These are phyloP conservation scores for Panicum hallii DNA, from an alignment of 202 grass and related monocot genomes.

Conservation along the genomic window DNA sequence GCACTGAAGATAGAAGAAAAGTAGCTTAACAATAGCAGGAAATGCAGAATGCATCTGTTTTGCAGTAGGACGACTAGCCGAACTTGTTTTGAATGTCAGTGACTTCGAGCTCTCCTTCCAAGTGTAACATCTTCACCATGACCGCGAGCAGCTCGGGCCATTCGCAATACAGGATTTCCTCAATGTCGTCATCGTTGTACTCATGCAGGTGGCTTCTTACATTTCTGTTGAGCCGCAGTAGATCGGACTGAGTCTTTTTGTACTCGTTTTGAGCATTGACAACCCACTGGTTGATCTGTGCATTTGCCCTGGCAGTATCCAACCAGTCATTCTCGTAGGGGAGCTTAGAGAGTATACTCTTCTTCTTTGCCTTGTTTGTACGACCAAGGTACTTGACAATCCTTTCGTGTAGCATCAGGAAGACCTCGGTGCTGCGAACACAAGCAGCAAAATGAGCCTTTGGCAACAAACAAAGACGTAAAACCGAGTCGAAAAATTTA, in stretches of 20 bases:
- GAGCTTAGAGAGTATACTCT: conserved; percentile 8
- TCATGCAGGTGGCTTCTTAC: conserved; percentile 27
- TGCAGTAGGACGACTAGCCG: neutral
- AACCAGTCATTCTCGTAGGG: conserved; percentile 22
- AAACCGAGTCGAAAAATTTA: neutral
- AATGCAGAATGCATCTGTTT: neutral
- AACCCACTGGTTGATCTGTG: conserved; percentile 14
- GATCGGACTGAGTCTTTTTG: neutral
- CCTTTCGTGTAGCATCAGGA: conserved; percentile 27
- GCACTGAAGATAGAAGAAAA: neutral
- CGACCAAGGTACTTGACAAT: neutral
- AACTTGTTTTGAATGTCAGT: conserved; percentile 15
- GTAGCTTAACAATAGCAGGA: neutral
- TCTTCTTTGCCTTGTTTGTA: neutral
- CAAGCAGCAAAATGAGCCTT: too few species aligned
- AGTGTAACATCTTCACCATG: conserved; percentile 5
- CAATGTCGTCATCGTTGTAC: neutral
- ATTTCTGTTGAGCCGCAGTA: conserved; percentile 30
- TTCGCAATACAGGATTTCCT: conserved; percentile 15
- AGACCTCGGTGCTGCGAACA: conserved; percentile 19
- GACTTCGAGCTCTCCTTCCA: conserved; percentile 12
- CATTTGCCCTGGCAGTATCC: conserved; percentile 26
- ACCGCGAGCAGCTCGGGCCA: conserved; percentile 18
- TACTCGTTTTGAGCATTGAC: neutral
- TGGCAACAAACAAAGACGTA: neutral